These are phyloP conservation scores for Fusarium lyarnte DNA, from an alignment of 2,329 filamentous ascomycete species.

Conservation along the genomic window DNA sequence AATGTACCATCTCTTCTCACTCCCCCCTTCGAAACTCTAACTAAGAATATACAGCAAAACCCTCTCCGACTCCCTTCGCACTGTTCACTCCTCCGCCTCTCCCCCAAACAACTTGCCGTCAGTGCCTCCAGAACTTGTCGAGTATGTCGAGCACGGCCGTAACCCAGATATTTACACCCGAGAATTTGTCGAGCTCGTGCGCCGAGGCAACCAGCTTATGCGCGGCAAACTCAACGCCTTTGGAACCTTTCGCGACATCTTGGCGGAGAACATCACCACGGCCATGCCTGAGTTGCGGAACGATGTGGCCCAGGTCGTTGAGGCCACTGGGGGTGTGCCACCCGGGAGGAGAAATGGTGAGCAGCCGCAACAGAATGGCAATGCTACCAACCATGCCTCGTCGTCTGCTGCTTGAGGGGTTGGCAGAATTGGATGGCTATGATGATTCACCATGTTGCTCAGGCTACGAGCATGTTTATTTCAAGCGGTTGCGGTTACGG, in stretches of 20 bases:
- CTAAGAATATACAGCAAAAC: conserved; percentile 46
- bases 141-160: conserved; percentile 76
- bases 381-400: conserved; percentile 4
- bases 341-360: conserved; percentile 19
- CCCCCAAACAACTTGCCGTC: conserved; percentile 57
- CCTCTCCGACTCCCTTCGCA: conserved; percentile 52
- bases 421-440: not conserved
- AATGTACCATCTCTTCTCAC: conserved; percentile 49
- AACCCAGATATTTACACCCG: conserved; percentile 80
- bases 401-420: conserved; percentile 10
- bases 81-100: conserved; percentile 53
- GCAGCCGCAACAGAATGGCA: conserved; percentile 27
- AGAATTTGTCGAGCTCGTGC: conserved; percentile 76
- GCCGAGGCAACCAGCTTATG: conserved; percentile 73
- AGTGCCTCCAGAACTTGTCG: conserved; percentile 70
- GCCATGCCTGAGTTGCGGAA: conserved; percentile 68
- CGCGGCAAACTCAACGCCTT: conserved; percentile 72
- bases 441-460: not conserved
- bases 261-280: conserved; percentile 66
- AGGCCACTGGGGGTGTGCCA: conserved; percentile 53
- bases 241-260: conserved; percentile 66
- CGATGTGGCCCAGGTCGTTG: conserved; percentile 62
- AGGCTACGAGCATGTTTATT: conserved; percentile 16
- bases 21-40: not conserved
- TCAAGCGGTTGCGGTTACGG: not conserved